phyloP scores from a whole-genome alignment of 2,329 filamentous ascomycete species.

The Aspergillus hortae region DNA sequence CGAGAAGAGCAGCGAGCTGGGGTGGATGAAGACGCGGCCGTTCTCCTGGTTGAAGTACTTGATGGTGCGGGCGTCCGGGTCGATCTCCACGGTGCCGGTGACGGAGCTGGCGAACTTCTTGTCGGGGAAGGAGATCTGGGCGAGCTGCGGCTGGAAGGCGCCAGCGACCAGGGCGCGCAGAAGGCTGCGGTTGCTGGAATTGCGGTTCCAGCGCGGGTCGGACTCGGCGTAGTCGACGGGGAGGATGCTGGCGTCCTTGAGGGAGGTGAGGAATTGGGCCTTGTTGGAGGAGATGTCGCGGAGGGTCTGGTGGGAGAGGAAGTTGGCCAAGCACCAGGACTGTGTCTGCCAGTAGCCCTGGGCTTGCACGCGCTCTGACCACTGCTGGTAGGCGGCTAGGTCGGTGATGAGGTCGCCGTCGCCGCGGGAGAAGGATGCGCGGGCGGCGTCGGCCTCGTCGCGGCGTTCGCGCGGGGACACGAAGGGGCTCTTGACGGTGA shows the following conservation, averaged over 20 bases:
- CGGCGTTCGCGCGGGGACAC: conserved; percentile 77
- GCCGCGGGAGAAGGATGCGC: conserved; percentile 67
- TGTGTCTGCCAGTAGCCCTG: conserved; percentile 46
- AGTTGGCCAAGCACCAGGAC: conserved; percentile 79
- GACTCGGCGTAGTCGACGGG: conserved; percentile 45
- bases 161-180: conserved; percentile 69
- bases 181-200: conserved; percentile 45
- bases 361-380: conserved; percentile 63
- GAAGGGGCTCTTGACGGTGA: conserved; percentile 88
- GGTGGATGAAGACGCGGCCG: conserved; percentile 88
- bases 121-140: conserved; percentile 87
- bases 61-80: conserved; percentile 87
- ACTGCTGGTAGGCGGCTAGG: conserved; percentile 76
- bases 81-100: conserved; percentile 84
- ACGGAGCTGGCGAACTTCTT: conserved; percentile 90
- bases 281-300: conserved; percentile 85
- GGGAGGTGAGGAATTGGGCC: conserved; percentile 77
- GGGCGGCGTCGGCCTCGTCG: conserved; percentile 74
- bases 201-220: conserved; percentile 38
- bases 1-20: conserved; percentile 80
- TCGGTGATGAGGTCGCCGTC: conserved; percentile 90
- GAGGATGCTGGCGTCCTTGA: conserved; percentile 82
- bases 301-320: conserved; percentile 77
- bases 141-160: conserved; percentile 79
- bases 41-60: conserved; percentile 88